Conservation (phyloP, 768 basidiomycete genomes). For the Rhodotorula paludigena region DNA sequence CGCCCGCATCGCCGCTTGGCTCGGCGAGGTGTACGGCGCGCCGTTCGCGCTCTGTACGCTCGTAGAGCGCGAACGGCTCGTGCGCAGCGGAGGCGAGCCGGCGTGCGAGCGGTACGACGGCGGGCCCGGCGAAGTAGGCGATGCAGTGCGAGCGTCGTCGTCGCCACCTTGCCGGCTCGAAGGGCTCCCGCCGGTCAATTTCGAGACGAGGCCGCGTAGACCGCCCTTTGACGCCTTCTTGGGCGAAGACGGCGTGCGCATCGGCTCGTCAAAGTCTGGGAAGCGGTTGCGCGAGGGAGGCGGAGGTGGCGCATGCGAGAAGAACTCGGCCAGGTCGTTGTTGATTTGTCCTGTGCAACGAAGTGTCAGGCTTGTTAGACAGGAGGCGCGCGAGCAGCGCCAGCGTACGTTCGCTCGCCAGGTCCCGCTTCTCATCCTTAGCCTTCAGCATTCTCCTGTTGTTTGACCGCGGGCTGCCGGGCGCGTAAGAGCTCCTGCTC, state of each 20-base stretch:
- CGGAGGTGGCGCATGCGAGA: constrained; percentile 15
- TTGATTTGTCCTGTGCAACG: constrained; percentile 25
- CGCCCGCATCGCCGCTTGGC: neutral
- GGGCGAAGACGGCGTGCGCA: neutral
- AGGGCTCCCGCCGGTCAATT: constrained; percentile 1
- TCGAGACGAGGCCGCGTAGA: constrained; percentile 9
- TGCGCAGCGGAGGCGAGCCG: neutral
- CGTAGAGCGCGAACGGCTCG: neutral
- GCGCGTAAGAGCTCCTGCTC: neutral
- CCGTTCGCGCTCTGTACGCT: neutral
- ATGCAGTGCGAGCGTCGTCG: neutral
- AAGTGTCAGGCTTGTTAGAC: neutral
- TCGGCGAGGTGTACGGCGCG: neutral
- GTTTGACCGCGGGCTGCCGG: neutral
- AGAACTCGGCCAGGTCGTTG: constrained; percentile 31
- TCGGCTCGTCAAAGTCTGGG: neutral
- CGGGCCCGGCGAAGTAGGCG: neutral
- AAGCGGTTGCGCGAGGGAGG: neutral
- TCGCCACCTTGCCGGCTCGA: neutral
- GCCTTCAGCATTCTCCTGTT: constrained; percentile 23
- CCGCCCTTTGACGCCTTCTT: constrained; percentile 15
- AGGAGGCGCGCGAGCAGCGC: neutral
- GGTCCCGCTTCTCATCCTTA: constrained; percentile 29
- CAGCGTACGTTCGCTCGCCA: constrained; percentile 31
- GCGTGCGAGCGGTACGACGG: neutral